phyloP scores from a whole-genome alignment of 2,329 filamentous ascomycete genomes.

The Pseudovirgaria hyperparasitica region DNA sequence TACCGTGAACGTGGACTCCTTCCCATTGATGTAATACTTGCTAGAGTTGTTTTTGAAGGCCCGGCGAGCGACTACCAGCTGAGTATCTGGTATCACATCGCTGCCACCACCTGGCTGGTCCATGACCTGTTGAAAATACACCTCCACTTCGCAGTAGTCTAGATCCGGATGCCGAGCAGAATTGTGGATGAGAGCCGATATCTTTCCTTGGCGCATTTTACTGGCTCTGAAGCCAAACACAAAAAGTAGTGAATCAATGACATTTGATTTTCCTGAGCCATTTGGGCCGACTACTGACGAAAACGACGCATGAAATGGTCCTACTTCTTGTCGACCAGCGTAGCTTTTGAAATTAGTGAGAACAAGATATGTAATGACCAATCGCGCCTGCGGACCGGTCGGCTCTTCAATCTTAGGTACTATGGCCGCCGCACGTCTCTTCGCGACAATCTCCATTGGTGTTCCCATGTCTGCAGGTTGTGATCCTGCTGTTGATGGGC shows the following conservation, averaged over 20 bases:
- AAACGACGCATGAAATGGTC: constrained; percentile 93
- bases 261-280: constrained; percentile 96
- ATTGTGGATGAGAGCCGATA: constrained; percentile 95
- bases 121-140: constrained; percentile 91
- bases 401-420: constrained; percentile 57
- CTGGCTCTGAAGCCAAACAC: constrained; percentile 98
- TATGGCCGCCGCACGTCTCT: constrained; percentile 58
- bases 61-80: constrained; percentile 75
- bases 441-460: constrained; percentile 88
- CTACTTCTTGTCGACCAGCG: constrained; percentile 85
- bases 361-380: constrained; percentile 84
- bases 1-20: constrained; percentile 79
- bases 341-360: constrained; percentile 99
- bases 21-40: constrained; percentile 93
- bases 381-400: constrained; percentile 65
- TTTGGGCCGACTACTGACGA: constrained; percentile 97
- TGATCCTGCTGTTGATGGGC: no score
- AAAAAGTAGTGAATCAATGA: constrained; percentile 94
- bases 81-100: constrained; percentile 69
- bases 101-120: constrained; percentile 67
- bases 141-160: constrained; percentile 87
- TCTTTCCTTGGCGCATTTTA: constrained; percentile 98
- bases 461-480: constrained; percentile 55
- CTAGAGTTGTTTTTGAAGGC: constrained; percentile 98
- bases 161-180: constrained; percentile 77